Evolutionary conservation across 1,284 basidiomycete genomes (phyloP).

Genomic region (Heterobasidion annosum): DNA sequence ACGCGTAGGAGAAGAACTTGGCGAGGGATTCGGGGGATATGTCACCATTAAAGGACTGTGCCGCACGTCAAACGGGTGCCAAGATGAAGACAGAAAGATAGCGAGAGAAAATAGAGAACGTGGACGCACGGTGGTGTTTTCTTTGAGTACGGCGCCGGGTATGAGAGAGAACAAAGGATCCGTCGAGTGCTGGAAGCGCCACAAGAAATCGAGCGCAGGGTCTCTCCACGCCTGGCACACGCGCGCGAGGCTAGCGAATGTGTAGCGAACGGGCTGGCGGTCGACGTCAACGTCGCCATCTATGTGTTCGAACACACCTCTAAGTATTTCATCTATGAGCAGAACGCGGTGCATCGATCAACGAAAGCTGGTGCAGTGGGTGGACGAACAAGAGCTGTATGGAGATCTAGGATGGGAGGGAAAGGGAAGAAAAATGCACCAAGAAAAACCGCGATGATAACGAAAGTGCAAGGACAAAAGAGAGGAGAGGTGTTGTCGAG

Average conservation of each 20-base stretch:
- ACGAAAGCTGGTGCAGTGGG: not conserved
- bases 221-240: constrained; percentile 45
- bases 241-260: constrained; percentile 10
- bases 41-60: not conserved
- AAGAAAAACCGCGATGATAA: not conserved
- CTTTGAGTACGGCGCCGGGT: constrained; percentile 12
- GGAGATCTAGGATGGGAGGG: not conserved
- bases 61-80: not conserved
- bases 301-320: constrained; percentile 10
- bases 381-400: not conserved
- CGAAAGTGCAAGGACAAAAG: not conserved
- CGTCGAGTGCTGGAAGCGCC: constrained; percentile 36
- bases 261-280: not conserved
- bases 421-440: not conserved
- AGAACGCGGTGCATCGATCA: constrained; percentile 12
- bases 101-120: not conserved
- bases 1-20: constrained; percentile 32
- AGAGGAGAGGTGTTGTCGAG: not conserved
- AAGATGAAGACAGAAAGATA: too few relatives aligned
- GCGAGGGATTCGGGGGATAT: constrained; percentile 14
- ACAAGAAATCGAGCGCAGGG: constrained; percentile 45
- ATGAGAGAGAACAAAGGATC: constrained; percentile 38
- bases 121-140: not conserved
- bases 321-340: constrained; percentile 13
- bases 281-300: constrained; percentile 2